These are phyloP conservation scores for Morella rubra DNA, from an alignment of 306 rosid species.

Conservation along the genomic window DNA sequence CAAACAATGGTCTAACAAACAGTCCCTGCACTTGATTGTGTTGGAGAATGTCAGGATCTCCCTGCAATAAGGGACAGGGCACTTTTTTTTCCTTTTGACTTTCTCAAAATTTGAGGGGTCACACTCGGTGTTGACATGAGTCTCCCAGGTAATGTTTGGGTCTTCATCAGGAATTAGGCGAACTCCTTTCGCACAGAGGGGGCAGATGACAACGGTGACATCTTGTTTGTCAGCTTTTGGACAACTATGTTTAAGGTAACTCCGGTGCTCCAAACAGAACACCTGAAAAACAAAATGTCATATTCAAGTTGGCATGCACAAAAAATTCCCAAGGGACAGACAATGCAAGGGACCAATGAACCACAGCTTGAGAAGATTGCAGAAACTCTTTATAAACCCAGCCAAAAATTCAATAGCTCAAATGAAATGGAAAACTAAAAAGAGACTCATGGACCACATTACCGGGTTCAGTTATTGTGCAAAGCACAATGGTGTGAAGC, in stretches of 20 bases:
- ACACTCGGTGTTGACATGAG: conserved; percentile 72
- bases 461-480: no score
- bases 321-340: conserved; percentile 1
- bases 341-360: background rate
- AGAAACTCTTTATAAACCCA: background rate
- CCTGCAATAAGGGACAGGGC: conserved; percentile 69
- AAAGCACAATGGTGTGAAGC: no score
- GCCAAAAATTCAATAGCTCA: background rate
- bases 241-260: conserved; percentile 68
- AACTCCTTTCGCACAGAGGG: conserved; percentile 83
- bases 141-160: conserved; percentile 79
- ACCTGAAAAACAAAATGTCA: conserved; percentile 40
- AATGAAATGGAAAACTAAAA: background rate
- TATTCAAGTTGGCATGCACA: background rate
- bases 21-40: conserved; percentile 85
- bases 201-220: conserved; percentile 83
- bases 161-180: conserved; percentile 75
- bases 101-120: conserved; percentile 81
- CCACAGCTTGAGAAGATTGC: background rate
- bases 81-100: conserved; percentile 72
- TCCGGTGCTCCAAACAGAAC: conserved; percentile 84
- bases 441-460: background rate
- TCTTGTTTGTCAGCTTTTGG: conserved; percentile 56
- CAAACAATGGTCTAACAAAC: conserved; percentile 74
- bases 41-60: conserved; percentile 82